Evolutionary conservation across 305 asterid species (phyloP).

Genomic region (Fraxinus sp.): DNA sequence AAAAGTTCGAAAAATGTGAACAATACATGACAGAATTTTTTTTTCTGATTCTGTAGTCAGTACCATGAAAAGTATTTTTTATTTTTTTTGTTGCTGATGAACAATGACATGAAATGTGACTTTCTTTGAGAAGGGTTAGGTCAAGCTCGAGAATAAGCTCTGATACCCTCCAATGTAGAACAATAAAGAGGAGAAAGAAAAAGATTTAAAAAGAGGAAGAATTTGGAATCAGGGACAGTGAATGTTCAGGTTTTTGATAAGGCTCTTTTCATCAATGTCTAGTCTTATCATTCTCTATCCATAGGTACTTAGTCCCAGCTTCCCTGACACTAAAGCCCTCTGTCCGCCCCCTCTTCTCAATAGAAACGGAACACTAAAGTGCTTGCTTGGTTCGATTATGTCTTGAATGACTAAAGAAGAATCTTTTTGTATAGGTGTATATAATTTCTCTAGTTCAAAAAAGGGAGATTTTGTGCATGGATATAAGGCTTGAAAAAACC

Average conservation of each 20-base stretch:
- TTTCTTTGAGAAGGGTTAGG: background rate
- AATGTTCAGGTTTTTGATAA: background rate
- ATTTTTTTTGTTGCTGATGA: background rate
- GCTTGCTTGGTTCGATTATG: background rate
- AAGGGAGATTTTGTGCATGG: background rate
- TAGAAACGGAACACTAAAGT: background rate
- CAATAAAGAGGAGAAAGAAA: background rate
- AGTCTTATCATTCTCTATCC: background rate
- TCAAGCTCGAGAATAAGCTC: background rate
- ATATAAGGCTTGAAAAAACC: background rate
- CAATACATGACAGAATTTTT: background rate
- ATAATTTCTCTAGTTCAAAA: background rate
- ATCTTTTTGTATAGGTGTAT: background rate
- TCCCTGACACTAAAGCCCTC: background rate
- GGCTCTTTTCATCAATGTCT: background rate
- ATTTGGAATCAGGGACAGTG: background rate
- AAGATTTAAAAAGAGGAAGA: background rate
- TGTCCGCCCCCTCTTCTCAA: background rate
- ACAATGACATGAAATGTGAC: background rate
- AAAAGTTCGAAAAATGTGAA: background rate
- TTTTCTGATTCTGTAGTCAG: background rate
- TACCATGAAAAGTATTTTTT: background rate
- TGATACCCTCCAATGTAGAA: background rate
- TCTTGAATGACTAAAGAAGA: background rate
- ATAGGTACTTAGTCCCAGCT: background rate